Conservation (phyloP, 2,329 filamentous ascomycete species). For the Talaromyces sp. region DNA sequence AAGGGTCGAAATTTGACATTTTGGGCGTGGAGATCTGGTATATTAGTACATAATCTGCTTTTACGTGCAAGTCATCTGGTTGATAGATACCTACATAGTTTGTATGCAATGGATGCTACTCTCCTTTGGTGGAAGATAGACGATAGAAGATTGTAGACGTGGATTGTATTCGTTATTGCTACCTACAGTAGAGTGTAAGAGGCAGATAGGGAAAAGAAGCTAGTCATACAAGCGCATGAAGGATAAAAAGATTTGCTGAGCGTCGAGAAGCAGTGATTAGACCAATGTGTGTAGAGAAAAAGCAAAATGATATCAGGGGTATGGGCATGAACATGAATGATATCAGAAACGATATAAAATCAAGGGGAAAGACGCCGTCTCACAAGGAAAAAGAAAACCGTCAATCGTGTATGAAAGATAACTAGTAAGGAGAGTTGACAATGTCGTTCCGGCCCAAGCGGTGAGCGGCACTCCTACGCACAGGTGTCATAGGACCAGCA, state of each 20-base stretch:
- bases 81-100: conserved; percentile 4
- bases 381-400: not conserved
- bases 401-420: not conserved
- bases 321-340: not conserved
- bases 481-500: conserved; percentile 55
- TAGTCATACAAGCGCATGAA: conserved; percentile 5
- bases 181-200: not conserved
- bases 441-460: conserved; percentile 73
- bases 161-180: conserved; percentile 6
- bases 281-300: not conserved
- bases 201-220: not conserved
- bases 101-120: not conserved
- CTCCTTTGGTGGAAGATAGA: not conserved
- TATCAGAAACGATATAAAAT: not conserved
- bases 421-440: conserved; percentile 61
- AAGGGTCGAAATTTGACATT: conserved; percentile 87
- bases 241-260: not conserved
- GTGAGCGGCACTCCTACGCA: conserved; percentile 35
- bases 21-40: conserved; percentile 92
- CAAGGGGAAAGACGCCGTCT: not conserved
- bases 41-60: conserved; percentile 55
- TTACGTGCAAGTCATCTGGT: not conserved
- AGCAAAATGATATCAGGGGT: not conserved
- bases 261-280: not conserved
- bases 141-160: not conserved